Base-by-base conservation (phyloP, 164 flowering plant genomes). In the Magnolia sinica region DNA sequence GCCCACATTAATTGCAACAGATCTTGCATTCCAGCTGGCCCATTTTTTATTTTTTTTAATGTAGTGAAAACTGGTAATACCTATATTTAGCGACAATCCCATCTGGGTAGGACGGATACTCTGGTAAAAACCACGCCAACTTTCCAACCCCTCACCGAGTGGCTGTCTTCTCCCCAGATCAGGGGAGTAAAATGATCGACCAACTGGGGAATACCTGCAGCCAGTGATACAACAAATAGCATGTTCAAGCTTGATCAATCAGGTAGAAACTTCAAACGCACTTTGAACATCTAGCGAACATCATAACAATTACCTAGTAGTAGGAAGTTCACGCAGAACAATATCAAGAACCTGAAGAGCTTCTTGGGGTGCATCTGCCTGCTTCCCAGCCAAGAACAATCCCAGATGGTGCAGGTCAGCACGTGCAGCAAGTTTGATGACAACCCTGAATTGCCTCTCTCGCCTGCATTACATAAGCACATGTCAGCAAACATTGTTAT, bases 271-370 rank as follows among this genome's bases (percentile, higher is more conserved):
- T 66, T 16, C 31, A 49, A 59, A 74, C 45, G 1, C 24, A n/a
- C 5, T 23, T 3, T n/a, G 14, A 66, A 20, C 51, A 52, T 7
- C 4, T 50, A 11, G 23, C 64, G 20, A 72, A 72, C 74, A 72
- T 16, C 18, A 75, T 65, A 55, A 45, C 18, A 51, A 58, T 52
- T 84, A 92, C 98, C 97, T 76, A 24, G 85, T 29, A 1, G 97
- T 92, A 19, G 98, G 97, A 74, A 91, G 79, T 79, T 96, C 99
- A 23, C 99, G 94, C 66, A 96, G 80, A 61, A 96, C 98, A 78
- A 96, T 93, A 81, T 96, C 99, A 63, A 96, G 93, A 78, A 94
- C 98, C 79, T 96, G 98, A 23, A 96, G 92, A n/a, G 98, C 98
- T 84, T 96, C 98, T 78, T 96, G 98, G 1, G 99, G 99, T 2